These are phyloP conservation scores for Epichloe gansuensis DNA, from an alignment of 2,329 filamentous ascomycete genomes.

Conservation along the genomic window DNA sequence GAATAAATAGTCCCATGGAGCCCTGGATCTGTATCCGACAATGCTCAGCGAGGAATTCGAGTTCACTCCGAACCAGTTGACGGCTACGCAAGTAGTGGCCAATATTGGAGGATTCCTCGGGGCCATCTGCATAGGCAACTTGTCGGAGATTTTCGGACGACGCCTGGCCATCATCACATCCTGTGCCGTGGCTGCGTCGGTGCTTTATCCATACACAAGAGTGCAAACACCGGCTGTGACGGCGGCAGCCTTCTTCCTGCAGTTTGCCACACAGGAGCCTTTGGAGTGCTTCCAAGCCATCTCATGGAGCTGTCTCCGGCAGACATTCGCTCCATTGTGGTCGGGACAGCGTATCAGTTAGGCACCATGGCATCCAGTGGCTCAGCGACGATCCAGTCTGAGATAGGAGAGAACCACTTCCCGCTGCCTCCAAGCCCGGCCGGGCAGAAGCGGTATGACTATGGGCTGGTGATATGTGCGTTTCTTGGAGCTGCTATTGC, in stretches of 20 bases:
- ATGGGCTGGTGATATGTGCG: background rate
- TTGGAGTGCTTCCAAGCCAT: constrained; percentile 1
- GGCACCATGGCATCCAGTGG: background rate
- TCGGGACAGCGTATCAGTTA: constrained; percentile 2
- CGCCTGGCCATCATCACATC: constrained; percentile 1
- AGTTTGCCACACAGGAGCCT: constrained; percentile 1
- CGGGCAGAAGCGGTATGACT: background rate
- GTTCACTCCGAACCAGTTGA: background rate
- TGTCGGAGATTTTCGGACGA: background rate
- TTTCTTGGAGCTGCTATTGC: background rate
- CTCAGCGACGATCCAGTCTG: constrained; percentile 1
- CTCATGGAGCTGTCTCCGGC: constrained; percentile 1
- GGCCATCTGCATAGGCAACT: background rate
- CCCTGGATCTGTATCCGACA: background rate
- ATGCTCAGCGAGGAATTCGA: background rate
- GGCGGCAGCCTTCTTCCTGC: constrained; percentile 1
- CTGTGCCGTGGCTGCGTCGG: background rate
- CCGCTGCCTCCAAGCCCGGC: background rate
- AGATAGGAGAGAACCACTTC: background rate
- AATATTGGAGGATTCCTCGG: constrained; percentile 2
- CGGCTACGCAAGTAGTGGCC: constrained; percentile 1
- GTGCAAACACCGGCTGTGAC: background rate
- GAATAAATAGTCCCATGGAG: background rate
- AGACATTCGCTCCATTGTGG: background rate
- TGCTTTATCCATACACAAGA: constrained; percentile 1